A percentile compares a stretch with the other conserved stretches of the same genome.
These are phyloP conservation scores for Colletotrichum lini DNA, from an alignment of 2,329 filamentous ascomycete species.

Conservation along the genomic window DNA sequence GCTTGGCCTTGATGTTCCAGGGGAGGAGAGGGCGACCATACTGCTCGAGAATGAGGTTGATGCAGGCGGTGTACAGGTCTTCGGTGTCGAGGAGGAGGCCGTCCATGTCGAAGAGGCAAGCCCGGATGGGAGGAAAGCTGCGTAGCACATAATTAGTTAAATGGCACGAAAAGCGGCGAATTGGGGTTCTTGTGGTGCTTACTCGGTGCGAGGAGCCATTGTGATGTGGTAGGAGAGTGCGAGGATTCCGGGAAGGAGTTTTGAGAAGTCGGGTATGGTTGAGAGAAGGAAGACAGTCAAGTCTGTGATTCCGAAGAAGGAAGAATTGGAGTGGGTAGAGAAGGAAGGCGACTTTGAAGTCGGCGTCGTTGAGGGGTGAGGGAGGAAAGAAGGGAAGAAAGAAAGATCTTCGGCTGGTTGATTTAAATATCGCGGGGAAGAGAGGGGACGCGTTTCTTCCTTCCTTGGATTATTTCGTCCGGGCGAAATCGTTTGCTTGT, in stretches of 20 bases:
- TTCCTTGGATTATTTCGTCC: no score
- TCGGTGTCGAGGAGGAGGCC: slow-evolving; percentile 95
- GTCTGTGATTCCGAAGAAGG: background rate
- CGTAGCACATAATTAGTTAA: background rate
- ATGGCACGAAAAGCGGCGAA: slow-evolving; percentile 48
- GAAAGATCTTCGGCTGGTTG: no score
- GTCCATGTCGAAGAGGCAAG: slow-evolving; percentile 99
- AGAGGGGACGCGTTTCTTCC: no score
- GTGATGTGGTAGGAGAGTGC: slow-evolving; percentile 23
- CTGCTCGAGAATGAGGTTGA: slow-evolving; percentile 84
- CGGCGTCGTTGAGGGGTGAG: background rate
- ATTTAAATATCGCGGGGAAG: no score
- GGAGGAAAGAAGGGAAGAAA: slow-evolving; percentile 19
- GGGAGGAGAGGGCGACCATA: slow-evolving; percentile 84
- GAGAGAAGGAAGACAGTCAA: background rate
- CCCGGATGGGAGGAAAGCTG: slow-evolving; percentile 85
- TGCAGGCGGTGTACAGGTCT: slow-evolving; percentile 87
- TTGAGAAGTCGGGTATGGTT: background rate
- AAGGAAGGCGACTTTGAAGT: background rate
- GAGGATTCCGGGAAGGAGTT: slow-evolving; percentile 3
- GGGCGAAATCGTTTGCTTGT: no score
- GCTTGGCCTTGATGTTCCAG: slow-evolving; percentile 93
- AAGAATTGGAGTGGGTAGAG: background rate
- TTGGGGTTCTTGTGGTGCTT: slow-evolving; percentile 45
- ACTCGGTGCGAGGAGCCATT: slow-evolving; percentile 64